Conservation (phyloP, 352 stramenopile genomes). For the Phytopythium litorale region DNA sequence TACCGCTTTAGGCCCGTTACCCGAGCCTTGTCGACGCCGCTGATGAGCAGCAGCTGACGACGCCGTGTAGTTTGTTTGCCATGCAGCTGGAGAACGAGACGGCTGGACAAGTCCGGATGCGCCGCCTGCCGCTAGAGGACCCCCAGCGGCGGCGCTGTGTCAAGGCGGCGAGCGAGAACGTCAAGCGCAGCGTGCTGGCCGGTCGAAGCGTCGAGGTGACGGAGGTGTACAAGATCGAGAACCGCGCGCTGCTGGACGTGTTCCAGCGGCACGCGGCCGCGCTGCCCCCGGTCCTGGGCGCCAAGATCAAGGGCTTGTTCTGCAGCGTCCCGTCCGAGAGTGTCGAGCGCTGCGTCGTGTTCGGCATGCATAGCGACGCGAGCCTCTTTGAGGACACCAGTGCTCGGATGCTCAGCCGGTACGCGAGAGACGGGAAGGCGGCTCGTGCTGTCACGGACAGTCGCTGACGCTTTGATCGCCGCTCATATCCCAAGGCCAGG, state of each 20-base stretch:
- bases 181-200: slow-evolving; percentile 38
- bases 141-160: slow-evolving; percentile 54
- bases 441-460: too few relatives aligned
- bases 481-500: background rate
- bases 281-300: slow-evolving; percentile 8
- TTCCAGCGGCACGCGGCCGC: slow-evolving; percentile 48
- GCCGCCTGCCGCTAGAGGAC: slow-evolving; percentile 36
- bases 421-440: background rate
- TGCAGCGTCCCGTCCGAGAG: slow-evolving; percentile 49
- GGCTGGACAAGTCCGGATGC: slow-evolving; percentile 41
- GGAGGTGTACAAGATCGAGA: slow-evolving; percentile 83
- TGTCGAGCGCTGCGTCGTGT: slow-evolving; percentile 57
- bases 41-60: background rate
- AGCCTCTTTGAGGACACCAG: slow-evolving; percentile 9
- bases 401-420: slow-evolving; percentile 35
- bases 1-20: slow-evolving; percentile 41
- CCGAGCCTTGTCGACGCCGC: background rate
- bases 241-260: slow-evolving; percentile 42
- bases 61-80: slow-evolving; percentile 38
- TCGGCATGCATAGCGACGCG: slow-evolving; percentile 38
- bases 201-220: slow-evolving; percentile 44
- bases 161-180: slow-evolving; percentile 67
- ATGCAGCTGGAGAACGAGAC: slow-evolving; percentile 69
- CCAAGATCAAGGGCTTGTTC: slow-evolving; percentile 80
- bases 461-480: slow-evolving; percentile 6